A percentile compares a stretch with the other conserved stretches of the same genome.
phyloP scores from a whole-genome alignment of 2,329 filamentous ascomycete species.

The Aspergillus pseudonomiae region DNA sequence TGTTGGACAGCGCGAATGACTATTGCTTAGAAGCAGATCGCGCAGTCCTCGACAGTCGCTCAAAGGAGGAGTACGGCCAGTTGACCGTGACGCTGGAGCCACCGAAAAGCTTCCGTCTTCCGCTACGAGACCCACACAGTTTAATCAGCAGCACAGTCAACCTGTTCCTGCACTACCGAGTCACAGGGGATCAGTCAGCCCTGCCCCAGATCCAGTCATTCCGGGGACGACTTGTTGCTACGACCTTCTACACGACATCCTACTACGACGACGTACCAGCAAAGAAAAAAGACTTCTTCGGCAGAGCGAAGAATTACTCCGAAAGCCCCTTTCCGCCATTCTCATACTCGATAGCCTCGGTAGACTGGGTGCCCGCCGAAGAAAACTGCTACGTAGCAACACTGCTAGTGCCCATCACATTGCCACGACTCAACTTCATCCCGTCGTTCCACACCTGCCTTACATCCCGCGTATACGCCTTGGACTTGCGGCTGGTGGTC shows the following conservation, averaged over 20 bases:
- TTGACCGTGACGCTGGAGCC: constrained; percentile 11
- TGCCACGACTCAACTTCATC: constrained; percentile 19
- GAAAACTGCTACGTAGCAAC: constrained; percentile 6
- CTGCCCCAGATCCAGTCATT: constrained; percentile 18
- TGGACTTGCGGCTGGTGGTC: constrained; percentile 14
- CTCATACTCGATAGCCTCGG: constrained; percentile 11
- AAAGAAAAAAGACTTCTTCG: constrained; percentile 17
- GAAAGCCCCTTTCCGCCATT: constrained; percentile 14
- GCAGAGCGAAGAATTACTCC: constrained; percentile 14
- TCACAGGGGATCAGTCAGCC: background rate
- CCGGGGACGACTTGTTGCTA: constrained; percentile 15
- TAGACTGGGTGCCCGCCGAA: constrained; percentile 11
- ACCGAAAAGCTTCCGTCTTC: constrained; percentile 15
- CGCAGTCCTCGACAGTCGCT: background rate
- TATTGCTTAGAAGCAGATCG: constrained; percentile 8
- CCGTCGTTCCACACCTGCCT: constrained; percentile 22
- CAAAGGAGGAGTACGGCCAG: background rate
- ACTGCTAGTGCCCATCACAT: constrained; percentile 17
- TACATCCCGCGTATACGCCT: constrained; percentile 16
- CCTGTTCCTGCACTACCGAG: constrained; percentile 11
- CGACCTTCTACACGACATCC: constrained; percentile 17
- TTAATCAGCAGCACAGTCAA: constrained; percentile 15
- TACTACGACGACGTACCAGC: constrained; percentile 1
- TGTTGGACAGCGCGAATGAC: background rate
- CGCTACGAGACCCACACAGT: constrained; percentile 12